Evolutionary conservation across 805 yeast species (phyloP), one percentile per base, ranked within the genome.

Genomic region (Cyberlindnera mississippiensis): DNA sequence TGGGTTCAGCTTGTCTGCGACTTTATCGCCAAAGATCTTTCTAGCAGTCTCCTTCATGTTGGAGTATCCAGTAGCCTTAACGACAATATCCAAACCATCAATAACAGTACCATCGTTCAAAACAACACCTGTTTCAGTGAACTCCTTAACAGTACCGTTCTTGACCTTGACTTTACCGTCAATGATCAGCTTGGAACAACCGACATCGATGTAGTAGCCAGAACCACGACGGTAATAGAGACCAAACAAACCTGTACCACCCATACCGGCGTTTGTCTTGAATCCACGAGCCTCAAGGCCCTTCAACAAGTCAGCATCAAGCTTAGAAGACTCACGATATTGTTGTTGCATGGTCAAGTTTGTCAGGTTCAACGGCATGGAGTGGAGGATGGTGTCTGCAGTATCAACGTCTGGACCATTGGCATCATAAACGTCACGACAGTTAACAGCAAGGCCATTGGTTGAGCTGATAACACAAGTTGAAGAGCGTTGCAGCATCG

Each of bases 131-230:
- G 56, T 52, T 44, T 63, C 69, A 13, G 59, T 55, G 53, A 71
- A 68, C 33, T 57, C 49, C 33, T 60, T 60, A 28, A 71, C 61
- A 15, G 52, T 51, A 7, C 70, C 68, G 35, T 62, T 59, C 53
- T 66, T 62, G 36, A 71, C 53, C 24, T 57, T 53, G 43, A 71
- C 63, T 44, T 66, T 65, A 13, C 68, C 71, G 11, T 67, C 65
- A 31, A 59, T 55, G 42, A 71, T 67, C 43, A 64, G 51, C 31
- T 58, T 60, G 27, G 73, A 66, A 44, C 68, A 62, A 8, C 76
- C 76, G 34, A 68, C 73, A 46, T 71, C 73, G 42, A 66, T 67
- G 49, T 71, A 71, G 50, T 69, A 71, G 33, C 76, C 76, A 1
- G 75, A 73, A 26, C 71, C 72, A 50, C 68, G 60, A 38, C 72